These are phyloP conservation scores for Mycena alexandri DNA, from an alignment of 768 basidiomycete genomes.

Conservation along the genomic window DNA sequence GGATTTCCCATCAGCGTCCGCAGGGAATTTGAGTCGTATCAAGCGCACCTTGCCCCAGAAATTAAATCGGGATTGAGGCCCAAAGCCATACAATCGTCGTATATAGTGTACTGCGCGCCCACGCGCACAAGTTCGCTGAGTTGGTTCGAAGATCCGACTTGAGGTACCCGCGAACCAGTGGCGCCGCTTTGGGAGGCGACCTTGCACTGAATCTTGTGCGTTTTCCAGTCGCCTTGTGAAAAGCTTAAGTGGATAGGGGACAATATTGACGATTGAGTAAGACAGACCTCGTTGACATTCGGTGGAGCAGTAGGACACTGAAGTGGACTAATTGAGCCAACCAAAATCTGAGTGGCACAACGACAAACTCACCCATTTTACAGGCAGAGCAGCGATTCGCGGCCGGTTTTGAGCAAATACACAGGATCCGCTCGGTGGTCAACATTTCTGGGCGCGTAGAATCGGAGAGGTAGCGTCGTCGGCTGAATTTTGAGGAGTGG, in stretches of 20 bases:
- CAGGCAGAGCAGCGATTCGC: conserved; percentile 27
- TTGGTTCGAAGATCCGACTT: neutral
- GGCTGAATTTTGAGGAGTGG: too few relatives aligned
- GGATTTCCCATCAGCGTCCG: neutral
- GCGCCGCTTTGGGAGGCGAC: neutral
- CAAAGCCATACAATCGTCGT: conserved; percentile 13
- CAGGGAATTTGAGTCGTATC: neutral
- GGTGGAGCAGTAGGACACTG: conserved; percentile 26
- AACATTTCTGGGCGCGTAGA: neutral
- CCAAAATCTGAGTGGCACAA: neutral
- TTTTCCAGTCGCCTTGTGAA: conserved; percentile 25
- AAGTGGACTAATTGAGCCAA: neutral
- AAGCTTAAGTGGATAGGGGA: neutral
- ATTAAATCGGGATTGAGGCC: conserved; percentile 31
- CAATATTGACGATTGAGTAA: neutral
- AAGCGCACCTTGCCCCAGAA: conserved; percentile 24
- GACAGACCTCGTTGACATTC: conserved; percentile 28
- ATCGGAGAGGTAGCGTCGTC: too few relatives aligned
- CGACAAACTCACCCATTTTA: conserved; percentile 13
- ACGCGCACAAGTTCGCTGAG: conserved; percentile 25
- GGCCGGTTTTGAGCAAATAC: conserved; percentile 24
- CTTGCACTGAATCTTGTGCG: conserved; percentile 33
- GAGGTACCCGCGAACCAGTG: neutral
- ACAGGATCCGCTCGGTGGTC: neutral
- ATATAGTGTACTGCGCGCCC: conserved; percentile 28